phyloP scores from a whole-genome alignment of 306 rosid species.

The Gleditsia sinensis region DNA sequence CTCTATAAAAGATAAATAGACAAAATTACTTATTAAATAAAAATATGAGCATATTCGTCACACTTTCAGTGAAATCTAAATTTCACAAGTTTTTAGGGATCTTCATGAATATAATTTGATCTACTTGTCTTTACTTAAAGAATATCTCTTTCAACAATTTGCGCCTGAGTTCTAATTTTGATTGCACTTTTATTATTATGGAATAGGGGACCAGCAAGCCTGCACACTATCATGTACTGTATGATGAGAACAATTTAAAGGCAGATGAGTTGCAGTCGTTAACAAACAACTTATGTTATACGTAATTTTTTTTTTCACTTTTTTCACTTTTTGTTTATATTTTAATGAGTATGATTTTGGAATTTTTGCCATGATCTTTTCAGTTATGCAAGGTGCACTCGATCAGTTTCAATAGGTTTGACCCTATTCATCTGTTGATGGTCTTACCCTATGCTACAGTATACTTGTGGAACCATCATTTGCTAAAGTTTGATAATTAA shows the following conservation, averaged over 20 bases:
- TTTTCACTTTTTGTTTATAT: neutral
- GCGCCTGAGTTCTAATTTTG: no score
- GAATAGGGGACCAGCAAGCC: conserved; percentile 48
- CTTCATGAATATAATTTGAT: no score
- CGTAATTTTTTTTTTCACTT: conserved; percentile 22
- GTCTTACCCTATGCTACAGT: no score
- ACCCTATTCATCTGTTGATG: neutral
- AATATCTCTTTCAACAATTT: no score
- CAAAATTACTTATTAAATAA: no score
- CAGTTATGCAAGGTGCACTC: conserved; percentile 50
- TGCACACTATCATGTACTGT: conserved; percentile 42
- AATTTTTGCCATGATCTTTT: neutral
- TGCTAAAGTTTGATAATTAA: neutral
- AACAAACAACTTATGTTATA: conserved; percentile 39
- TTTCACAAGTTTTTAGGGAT: no score
- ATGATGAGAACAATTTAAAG: conserved; percentile 33
- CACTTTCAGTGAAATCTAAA: no score
- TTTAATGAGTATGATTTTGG: neutral
- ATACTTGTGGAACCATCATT: no score
- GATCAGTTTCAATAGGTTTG: conserved; percentile 46
- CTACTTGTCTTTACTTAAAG: no score
- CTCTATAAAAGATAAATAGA: no score
- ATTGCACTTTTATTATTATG: neutral
- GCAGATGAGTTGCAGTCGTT: conserved; percentile 36
- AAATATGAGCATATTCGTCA: no score